phyloP scores from a whole-genome alignment of 495 filamentous ascomycete genomes.

The Aspergillus sclerotioniger region DNA sequence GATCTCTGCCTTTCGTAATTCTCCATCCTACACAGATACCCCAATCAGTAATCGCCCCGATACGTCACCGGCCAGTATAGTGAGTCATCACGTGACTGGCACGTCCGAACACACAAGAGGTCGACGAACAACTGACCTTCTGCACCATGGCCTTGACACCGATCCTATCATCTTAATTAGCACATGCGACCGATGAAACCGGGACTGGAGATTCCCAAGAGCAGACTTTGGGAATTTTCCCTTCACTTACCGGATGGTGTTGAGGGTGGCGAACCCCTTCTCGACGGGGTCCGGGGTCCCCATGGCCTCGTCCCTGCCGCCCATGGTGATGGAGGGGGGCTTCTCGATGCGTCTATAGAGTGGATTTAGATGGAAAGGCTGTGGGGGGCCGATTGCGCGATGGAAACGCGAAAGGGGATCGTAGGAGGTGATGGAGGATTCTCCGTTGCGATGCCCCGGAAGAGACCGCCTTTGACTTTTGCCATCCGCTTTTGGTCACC shows the following conservation, averaged over 20 bases:
- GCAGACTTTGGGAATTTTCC: slow-evolving; percentile 9
- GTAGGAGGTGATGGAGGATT: slow-evolving; percentile 22
- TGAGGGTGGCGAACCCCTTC: slow-evolving; percentile 75
- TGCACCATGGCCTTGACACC: slow-evolving; percentile 72
- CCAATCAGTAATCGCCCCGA: slow-evolving; percentile 7
- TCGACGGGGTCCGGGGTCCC: slow-evolving; percentile 63
- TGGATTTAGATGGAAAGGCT: slow-evolving; percentile 26
- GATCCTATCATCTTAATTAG: slow-evolving; percentile 53
- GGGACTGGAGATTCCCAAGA: slow-evolving; percentile 5
- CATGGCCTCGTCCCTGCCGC: slow-evolving; percentile 48
- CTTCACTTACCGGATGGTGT: slow-evolving; percentile 64
- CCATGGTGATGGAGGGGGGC: slow-evolving; percentile 34
- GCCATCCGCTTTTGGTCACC: slow-evolving; percentile 20
- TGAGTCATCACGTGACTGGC: slow-evolving; percentile 39
- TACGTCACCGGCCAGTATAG: background rate
- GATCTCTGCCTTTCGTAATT: slow-evolving; percentile 88
- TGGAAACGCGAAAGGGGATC: slow-evolving; percentile 24
- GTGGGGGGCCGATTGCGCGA: slow-evolving; percentile 23
- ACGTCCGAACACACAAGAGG: slow-evolving; percentile 14
- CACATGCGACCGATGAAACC: slow-evolving; percentile 46
- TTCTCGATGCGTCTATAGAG: slow-evolving; percentile 5
- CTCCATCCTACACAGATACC: slow-evolving; percentile 61
- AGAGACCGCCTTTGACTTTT: slow-evolving; percentile 24
- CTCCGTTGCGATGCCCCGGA: slow-evolving; percentile 16
- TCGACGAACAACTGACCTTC: slow-evolving; percentile 58